Conservation (phyloP, 305 asterid genomes). For the Fraxinus albicans region DNA sequence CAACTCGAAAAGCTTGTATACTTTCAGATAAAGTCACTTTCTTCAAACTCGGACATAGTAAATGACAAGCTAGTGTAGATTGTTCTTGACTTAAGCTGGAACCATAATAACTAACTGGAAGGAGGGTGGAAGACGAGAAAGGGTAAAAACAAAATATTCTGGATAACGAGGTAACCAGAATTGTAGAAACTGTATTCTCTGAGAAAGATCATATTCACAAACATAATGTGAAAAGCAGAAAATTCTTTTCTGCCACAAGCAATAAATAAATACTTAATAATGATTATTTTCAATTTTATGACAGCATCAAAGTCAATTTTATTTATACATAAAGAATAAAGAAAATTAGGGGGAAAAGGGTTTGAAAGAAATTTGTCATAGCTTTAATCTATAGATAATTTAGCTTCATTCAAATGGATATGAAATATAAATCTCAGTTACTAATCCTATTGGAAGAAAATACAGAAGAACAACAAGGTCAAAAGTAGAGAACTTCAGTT, state of each 20-base stretch:
- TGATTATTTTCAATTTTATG: neutral
- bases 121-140: neutral
- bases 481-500: conserved; percentile 5
- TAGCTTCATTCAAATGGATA: neutral
- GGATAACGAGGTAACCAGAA: neutral
- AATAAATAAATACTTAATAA: neutral
- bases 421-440: neutral
- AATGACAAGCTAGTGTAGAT: neutral
- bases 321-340: neutral
- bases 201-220: neutral
- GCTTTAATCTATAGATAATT: neutral
- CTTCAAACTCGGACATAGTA: neutral
- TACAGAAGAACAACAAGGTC: conserved; percentile 3
- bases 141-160: neutral
- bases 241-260: neutral
- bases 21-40: neutral
- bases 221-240: neutral
- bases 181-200: neutral
- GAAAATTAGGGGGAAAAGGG: neutral
- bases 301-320: neutral
- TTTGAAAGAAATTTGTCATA: neutral
- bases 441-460: neutral
- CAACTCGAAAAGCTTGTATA: conserved; percentile 4
- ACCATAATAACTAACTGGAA: neutral
- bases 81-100: neutral